Conservation (phyloP, 306 rosid genomes). For the Pyrus bretschneideri region DNA sequence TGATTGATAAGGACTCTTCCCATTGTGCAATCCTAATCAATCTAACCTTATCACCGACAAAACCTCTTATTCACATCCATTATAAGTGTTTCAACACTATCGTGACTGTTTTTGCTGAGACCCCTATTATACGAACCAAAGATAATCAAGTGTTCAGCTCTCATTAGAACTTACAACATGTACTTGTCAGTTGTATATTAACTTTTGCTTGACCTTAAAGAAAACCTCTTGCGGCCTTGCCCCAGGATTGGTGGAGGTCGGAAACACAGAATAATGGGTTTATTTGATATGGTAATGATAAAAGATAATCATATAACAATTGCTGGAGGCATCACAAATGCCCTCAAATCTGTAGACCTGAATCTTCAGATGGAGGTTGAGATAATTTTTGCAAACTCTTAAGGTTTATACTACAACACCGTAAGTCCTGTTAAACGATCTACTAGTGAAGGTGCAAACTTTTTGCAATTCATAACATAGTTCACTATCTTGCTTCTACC, state of each 20-base stretch:
- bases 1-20: too few relatives aligned
- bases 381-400: constrained; percentile 34
- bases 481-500: not conserved
- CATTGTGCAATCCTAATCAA: too few relatives aligned
- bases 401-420: not conserved
- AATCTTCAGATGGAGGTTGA: constrained; percentile 72
- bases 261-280: constrained; percentile 89
- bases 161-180: too few relatives aligned
- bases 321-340: constrained; percentile 67
- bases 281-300: constrained; percentile 90
- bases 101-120: too few relatives aligned
- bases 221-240: not conserved
- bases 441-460: not conserved
- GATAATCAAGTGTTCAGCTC: too few relatives aligned
- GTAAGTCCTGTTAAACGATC: not conserved
- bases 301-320: constrained; percentile 89
- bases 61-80: too few relatives aligned
- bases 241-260: constrained; percentile 82
- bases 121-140: too few relatives aligned
- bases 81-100: too few relatives aligned
- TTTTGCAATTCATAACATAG: not conserved
- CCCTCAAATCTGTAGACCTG: constrained; percentile 67
- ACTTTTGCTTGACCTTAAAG: not conserved
- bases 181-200: constrained; percentile 1
- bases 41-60: too few relatives aligned